These are phyloP conservation scores for Rubia balearica DNA, from an alignment of 305 asterid genomes.

Conservation along the genomic window DNA sequence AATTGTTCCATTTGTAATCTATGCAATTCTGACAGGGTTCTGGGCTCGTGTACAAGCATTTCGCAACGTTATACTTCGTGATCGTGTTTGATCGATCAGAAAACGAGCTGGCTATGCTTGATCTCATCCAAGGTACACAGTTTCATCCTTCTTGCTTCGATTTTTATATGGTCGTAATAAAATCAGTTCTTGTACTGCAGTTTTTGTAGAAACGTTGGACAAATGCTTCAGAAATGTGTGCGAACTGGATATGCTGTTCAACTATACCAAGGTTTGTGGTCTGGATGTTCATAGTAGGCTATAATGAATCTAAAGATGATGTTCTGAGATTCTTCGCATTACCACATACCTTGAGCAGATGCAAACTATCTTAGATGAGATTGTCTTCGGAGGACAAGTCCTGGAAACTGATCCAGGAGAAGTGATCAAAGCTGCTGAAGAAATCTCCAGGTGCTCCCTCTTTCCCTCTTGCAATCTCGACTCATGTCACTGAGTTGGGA, in stretches of 20 bases:
- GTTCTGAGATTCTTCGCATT: neutral
- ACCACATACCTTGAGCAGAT: constrained; percentile 12
- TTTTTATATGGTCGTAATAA: neutral
- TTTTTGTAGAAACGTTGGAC: constrained; percentile 32
- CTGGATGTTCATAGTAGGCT: neutral
- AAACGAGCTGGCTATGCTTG: constrained; percentile 39
- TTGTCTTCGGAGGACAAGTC: constrained; percentile 33
- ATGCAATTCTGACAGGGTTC: constrained; percentile 20
- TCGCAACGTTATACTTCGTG: constrained; percentile 33
- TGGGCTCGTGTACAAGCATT: constrained; percentile 32
- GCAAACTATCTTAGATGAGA: constrained; percentile 33
- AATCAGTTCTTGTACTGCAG: constrained; percentile 11
- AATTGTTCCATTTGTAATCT: neutral
- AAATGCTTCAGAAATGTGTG: constrained; percentile 36
- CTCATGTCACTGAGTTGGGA: no score
- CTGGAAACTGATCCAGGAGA: constrained; percentile 28
- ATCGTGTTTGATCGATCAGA: constrained; percentile 32
- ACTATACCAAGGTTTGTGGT: constrained; percentile 26
- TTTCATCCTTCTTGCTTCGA: no score
- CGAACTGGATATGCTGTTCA: constrained; percentile 30
- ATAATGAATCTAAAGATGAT: neutral
- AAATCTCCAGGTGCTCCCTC: constrained; percentile 24
- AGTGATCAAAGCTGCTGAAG: constrained; percentile 29
- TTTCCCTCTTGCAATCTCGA: no score
- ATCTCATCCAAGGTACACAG: constrained; percentile 34